A percentile compares a stretch with the other conserved stretches of the same genome.
phyloP scores from a whole-genome alignment of 1,284 basidiomycete genomes.

The Ceratobasidium theobromae region DNA sequence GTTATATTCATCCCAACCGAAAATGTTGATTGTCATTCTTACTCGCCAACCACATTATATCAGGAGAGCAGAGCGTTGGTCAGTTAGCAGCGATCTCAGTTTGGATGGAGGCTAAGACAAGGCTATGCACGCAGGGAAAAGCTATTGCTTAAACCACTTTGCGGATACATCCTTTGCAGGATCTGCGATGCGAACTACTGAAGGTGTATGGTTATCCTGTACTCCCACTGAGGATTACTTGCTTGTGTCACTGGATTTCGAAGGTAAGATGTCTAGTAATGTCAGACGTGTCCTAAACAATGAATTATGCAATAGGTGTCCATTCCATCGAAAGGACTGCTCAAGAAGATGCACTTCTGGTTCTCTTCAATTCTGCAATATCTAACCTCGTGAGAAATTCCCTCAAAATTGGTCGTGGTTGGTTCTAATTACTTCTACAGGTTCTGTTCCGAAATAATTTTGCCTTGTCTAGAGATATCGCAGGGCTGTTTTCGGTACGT shows the following conservation, averaged over 20 bases:
- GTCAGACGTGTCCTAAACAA: background rate
- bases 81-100: constrained; percentile 43
- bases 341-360: constrained; percentile 63
- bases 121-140: constrained; percentile 27
- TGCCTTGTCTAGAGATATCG: constrained; percentile 51
- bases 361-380: constrained; percentile 64
- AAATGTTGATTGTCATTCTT: background rate
- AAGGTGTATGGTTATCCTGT: constrained; percentile 46
- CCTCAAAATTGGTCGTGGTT: background rate
- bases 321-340: constrained; percentile 64
- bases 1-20: constrained; percentile 24
- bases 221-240: constrained; percentile 58
- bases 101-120: background rate
- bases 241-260: constrained; percentile 64
- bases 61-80: constrained; percentile 62
- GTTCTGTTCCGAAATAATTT: constrained; percentile 67
- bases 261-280: constrained; percentile 46
- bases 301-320: constrained; percentile 48
- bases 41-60: no score
- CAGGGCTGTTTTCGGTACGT: constrained; percentile 50
- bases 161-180: constrained; percentile 66
- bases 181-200: constrained; percentile 65
- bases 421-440: constrained; percentile 37
- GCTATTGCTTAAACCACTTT: constrained; percentile 61
- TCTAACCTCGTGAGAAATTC: constrained; percentile 50